Conservation (phyloP, 257 asterid species). For the Salvia rosmarinus region DNA sequence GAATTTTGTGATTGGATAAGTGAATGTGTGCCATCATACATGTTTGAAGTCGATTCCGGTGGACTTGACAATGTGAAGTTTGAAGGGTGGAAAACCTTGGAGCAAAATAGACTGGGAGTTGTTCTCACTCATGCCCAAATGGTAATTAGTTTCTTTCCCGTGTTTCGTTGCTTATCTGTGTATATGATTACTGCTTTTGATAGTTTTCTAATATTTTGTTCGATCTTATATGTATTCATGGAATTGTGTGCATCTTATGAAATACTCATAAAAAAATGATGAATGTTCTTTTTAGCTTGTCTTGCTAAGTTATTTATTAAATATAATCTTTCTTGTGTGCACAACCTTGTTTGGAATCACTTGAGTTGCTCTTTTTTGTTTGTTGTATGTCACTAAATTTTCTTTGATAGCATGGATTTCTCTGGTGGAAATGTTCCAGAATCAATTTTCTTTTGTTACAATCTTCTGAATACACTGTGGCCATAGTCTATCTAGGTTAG, state of each 20-base stretch:
- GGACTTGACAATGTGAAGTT: conserved; percentile 55
- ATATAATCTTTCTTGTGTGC: neutral
- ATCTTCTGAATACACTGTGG: neutral
- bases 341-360: neutral
- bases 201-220: neutral
- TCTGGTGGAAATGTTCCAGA: neutral
- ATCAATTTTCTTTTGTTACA: neutral
- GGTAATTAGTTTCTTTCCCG: conserved; percentile 49
- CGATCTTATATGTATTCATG: conserved; percentile 14
- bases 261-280: neutral
- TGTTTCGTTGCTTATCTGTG: conserved; percentile 18
- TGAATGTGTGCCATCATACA: conserved; percentile 69
- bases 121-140: conserved; percentile 81
- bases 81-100: conserved; percentile 66
- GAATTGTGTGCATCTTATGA: neutral
- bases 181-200: neutral
- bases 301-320: neutral
- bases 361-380: neutral
- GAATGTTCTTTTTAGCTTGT: neutral
- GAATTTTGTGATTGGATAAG: conserved; percentile 81
- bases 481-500: neutral
- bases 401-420: neutral
- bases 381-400: neutral
- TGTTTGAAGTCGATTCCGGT: conserved; percentile 64
- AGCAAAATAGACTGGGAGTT: conserved; percentile 59